Evolutionary conservation across 2,329 filamentous ascomycete species (phyloP).

Genomic region (Paracoccidioides lutzii): DNA sequence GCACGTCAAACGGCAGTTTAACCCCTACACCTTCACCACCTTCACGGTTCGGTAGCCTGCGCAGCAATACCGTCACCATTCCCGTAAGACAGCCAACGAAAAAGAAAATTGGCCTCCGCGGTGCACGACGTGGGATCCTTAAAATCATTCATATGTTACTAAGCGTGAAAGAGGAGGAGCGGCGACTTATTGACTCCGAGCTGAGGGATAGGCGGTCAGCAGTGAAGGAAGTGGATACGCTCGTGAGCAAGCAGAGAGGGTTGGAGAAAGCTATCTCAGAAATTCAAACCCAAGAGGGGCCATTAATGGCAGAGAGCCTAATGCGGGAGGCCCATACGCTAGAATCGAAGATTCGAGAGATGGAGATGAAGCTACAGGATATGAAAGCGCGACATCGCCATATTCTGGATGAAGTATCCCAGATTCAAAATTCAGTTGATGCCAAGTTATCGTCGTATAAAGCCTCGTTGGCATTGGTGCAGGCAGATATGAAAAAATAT

Average conservation of each 20-base stretch:
- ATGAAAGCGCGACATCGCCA: conserved; percentile 43
- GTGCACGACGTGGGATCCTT: conserved; percentile 44
- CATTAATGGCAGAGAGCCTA: conserved; percentile 32
- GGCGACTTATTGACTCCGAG: conserved; percentile 36
- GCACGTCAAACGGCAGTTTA: conserved; percentile 34
- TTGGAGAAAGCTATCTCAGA: conserved; percentile 39
- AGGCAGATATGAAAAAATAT: conserved; percentile 42
- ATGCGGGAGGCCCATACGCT: conserved; percentile 39
- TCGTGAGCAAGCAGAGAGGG: conserved; percentile 37
- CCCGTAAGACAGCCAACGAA: conserved; percentile 27
- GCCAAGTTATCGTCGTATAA: conserved; percentile 48
- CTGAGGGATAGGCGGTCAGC: conserved; percentile 34
- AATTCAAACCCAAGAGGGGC: conserved; percentile 37
- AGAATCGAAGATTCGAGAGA: conserved; percentile 43
- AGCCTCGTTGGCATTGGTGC: conserved; percentile 41
- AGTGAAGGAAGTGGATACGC: conserved; percentile 39
- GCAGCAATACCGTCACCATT: conserved; percentile 24
- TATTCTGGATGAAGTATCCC: conserved; percentile 40
- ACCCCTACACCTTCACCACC: conserved; percentile 21
- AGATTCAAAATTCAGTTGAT: conserved; percentile 44
- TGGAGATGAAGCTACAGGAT: conserved; percentile 43
- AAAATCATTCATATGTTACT: conserved; percentile 45
- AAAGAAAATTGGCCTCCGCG: conserved; percentile 40
- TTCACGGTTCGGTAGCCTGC: conserved; percentile 11
- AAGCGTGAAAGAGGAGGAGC: conserved; percentile 44